Percentiles rank a stretch among this genome's conserved stretches.
Evolutionary conservation across 1,139 yeast species (phyloP).

Genomic region (Yamadazyma oceani): DNA sequence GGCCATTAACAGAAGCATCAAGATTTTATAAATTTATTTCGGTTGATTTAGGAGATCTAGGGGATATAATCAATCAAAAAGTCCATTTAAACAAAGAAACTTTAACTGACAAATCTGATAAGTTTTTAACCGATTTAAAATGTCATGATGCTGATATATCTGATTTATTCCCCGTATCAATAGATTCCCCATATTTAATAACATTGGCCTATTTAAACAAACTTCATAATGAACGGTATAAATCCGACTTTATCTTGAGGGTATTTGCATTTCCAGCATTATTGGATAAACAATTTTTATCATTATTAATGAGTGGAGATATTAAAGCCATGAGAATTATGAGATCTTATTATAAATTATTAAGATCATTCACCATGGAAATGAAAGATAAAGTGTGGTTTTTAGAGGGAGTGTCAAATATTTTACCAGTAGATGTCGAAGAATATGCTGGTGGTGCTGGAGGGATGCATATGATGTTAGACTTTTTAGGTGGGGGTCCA

Average conservation of each 20-base stretch:
- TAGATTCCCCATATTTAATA: conserved; percentile 79
- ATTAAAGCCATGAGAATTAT: conserved; percentile 84
- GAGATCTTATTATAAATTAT: conserved; percentile 80
- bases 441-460: conserved; percentile 82
- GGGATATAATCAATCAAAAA: conserved; percentile 67
- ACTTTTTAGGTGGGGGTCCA: conserved; percentile 76
- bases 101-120: conserved; percentile 19
- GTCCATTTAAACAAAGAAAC: conserved; percentile 24
- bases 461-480: conserved; percentile 89
- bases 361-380: conserved; percentile 79
- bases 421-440: conserved; percentile 80
- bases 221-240: conserved; percentile 75
- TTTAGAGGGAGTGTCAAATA: conserved; percentile 85
- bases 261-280: conserved; percentile 94
- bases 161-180: conserved; percentile 82
- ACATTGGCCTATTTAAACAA: conserved; percentile 86
- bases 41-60: conserved; percentile 80
- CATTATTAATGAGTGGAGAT: conserved; percentile 80
- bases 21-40: conserved; percentile 72
- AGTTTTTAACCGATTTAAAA: conserved; percentile 58
- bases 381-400: conserved; percentile 94
- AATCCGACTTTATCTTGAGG: conserved; percentile 81
- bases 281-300: conserved; percentile 74
- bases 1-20: conserved; percentile 84
- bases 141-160: conserved; percentile 86